Percentiles rank a stretch among this genome's conserved stretches.
phyloP scores from a whole-genome alignment of 192 early-diverging fungal species.

The Entophlyctis luteolus region DNA sequence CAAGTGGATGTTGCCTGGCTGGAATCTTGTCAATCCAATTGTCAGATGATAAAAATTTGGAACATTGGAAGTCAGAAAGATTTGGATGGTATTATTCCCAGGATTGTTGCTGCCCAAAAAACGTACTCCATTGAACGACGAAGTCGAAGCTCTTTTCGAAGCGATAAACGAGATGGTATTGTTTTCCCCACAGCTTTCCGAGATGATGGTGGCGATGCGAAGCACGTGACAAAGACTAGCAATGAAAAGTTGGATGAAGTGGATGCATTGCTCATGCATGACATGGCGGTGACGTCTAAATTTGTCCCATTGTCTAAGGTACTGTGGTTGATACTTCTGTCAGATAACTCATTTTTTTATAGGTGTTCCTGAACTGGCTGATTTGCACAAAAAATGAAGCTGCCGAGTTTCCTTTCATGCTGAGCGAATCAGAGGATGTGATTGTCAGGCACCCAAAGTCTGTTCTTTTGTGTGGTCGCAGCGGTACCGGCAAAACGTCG shows the following conservation, averaged over 20 bases:
- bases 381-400: not conserved
- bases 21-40: not conserved
- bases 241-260: conserved; percentile 1
- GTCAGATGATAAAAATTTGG: conserved; percentile 28
- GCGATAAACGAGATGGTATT: not conserved
- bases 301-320: conserved; percentile 21
- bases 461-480: conserved; percentile 21
- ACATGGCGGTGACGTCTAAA: conserved; percentile 17
- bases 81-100: not conserved
- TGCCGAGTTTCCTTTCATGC: conserved; percentile 20
- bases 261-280: not conserved
- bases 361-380: conserved; percentile 13
- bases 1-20: conserved; percentile 25
- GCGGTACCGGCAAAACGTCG: conserved; percentile 24
- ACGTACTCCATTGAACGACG: not conserved
- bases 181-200: not conserved
- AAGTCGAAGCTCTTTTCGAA: not conserved
- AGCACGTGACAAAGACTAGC: not conserved
- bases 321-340: no score
- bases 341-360: no score
- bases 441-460: conserved; percentile 15
- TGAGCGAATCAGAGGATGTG: conserved; percentile 21
- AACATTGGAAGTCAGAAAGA: conserved; percentile 3
- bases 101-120: not conserved
- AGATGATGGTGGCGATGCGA: not conserved